A percentile compares a stretch with the other conserved stretches of the same genome.
phyloP scores from a whole-genome alignment of 768 basidiomycete species.

The Hypholoma fasciculare region DNA sequence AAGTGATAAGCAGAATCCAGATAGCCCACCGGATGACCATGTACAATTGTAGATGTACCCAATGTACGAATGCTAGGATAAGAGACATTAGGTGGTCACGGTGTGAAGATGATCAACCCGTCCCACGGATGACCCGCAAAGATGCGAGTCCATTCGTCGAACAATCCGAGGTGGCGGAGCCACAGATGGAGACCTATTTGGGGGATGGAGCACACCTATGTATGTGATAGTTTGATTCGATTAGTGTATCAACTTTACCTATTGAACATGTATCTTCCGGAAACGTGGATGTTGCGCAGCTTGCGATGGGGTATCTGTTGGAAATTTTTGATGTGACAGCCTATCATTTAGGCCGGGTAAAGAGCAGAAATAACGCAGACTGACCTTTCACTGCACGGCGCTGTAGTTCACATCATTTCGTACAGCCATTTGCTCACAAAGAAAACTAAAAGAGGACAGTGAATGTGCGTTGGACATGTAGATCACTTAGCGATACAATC shows the following conservation, averaged over 20 bases:
- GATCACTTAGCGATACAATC: background rate
- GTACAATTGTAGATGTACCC: background rate
- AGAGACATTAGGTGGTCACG: slow-evolving; percentile 1
- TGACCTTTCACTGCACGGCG: background rate
- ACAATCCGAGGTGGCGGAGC: background rate
- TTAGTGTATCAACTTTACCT: background rate
- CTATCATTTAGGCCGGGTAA: background rate
- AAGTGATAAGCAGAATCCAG: slow-evolving; percentile 7
- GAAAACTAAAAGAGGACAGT: background rate
- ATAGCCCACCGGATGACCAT: slow-evolving; percentile 10
- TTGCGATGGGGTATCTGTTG: background rate
- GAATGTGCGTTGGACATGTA: background rate
- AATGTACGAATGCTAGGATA: background rate
- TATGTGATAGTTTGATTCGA: background rate
- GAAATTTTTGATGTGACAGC: background rate
- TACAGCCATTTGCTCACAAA: background rate
- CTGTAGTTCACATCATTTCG: background rate
- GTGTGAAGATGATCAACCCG: slow-evolving; percentile 11
- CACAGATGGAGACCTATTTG: slow-evolving; percentile 1
- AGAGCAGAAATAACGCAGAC: background rate
- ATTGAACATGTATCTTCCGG: background rate
- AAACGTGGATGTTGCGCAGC: background rate
- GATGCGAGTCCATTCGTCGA: background rate
- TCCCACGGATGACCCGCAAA: slow-evolving; percentile 8
- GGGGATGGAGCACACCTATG: background rate